Conservation (phyloP, 1,284 basidiomycete species). For the Puccinia brachypodii region DNA sequence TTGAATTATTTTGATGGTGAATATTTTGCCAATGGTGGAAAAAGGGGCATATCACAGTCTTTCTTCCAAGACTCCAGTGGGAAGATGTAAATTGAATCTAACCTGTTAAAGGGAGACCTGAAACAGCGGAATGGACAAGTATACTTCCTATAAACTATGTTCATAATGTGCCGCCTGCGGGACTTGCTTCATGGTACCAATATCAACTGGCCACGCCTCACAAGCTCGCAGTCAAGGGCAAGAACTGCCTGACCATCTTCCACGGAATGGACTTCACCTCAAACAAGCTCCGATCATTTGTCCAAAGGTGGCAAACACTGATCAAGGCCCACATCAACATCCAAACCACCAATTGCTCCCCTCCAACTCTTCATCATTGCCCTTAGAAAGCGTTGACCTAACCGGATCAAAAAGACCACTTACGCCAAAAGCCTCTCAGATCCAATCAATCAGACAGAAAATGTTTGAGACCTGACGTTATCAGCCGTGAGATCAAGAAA, state of each 20-base stretch:
- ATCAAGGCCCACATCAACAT: conserved; percentile 99
- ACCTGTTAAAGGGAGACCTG: too few species aligned
- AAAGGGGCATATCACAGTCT: too few species aligned
- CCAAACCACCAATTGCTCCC: conserved; percentile 98
- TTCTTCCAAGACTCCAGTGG: too few species aligned
- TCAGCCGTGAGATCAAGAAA: conserved; percentile 99
- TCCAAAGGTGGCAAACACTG: conserved; percentile 99
- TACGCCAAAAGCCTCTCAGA: conserved; percentile 94
- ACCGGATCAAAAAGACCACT: conserved; percentile 98
- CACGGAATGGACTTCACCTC: conserved; percentile 99
- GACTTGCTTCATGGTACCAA: too few species aligned
- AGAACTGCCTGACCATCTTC: conserved; percentile 99
- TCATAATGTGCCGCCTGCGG: too few species aligned
- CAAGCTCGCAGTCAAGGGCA: conserved; percentile 97
- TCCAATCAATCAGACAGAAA: conserved; percentile 97
- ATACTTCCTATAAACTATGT: too few species aligned
- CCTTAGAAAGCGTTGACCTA: conserved; percentile 95
- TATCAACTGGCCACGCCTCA: too few species aligned
- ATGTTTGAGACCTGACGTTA: conserved; percentile 99
- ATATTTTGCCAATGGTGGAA: too few species aligned
- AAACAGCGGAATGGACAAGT: too few species aligned
- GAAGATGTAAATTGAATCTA: too few species aligned
- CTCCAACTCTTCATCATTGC: conserved; percentile 98
- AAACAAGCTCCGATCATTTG: conserved; percentile 99
- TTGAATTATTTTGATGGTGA: too few species aligned